Evolutionary conservation across 257 asterid species (phyloP).

Genomic region (Handroanthus guayacan): DNA sequence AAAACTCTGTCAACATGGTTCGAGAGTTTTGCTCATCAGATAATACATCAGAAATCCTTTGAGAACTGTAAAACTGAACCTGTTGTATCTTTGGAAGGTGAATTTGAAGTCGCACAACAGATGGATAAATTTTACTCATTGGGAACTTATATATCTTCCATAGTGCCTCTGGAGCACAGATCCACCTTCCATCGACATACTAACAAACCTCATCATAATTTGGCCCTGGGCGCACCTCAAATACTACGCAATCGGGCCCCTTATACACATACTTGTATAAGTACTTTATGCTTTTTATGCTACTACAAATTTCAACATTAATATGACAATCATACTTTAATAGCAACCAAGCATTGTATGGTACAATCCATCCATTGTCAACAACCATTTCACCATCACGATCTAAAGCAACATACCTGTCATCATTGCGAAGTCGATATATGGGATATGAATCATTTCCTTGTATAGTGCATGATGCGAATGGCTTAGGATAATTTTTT

Average conservation of each 20-base stretch:
- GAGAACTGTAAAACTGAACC: no score
- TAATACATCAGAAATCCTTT: no score
- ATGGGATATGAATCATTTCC: conserved; percentile 8
- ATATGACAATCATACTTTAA: no score
- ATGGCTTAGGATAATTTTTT: background rate
- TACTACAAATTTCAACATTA: no score
- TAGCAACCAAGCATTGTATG: no score
- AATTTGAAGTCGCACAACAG: background rate
- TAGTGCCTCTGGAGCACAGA: background rate
- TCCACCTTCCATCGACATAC: background rate
- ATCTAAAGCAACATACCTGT: no score
- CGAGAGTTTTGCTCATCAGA: no score
- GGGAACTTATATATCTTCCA: background rate
- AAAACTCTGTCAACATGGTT: no score
- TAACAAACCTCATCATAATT: background rate
- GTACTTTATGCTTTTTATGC: no score
- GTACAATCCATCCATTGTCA: no score
- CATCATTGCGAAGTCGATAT: background rate
- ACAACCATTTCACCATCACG: no score
- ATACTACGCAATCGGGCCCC: background rate
- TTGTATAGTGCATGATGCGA: background rate
- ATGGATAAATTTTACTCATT: background rate
- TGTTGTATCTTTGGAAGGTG: no score
- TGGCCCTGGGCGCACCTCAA: background rate
- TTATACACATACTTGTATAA: background rate